Conservation (phyloP, 2,329 filamentous ascomycete genomes). For the Thelonectria olida region DNA sequence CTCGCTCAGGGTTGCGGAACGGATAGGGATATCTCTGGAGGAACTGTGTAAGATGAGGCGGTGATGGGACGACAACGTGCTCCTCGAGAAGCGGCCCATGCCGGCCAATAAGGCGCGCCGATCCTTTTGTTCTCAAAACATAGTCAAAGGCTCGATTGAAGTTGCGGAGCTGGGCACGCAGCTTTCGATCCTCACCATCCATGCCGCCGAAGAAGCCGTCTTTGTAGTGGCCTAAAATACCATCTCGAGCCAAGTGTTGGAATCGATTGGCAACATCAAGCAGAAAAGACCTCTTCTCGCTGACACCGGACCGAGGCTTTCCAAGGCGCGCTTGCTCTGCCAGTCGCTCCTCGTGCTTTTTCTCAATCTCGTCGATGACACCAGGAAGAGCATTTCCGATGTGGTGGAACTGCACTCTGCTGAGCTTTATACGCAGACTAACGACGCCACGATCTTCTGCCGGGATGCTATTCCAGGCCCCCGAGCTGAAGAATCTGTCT, state of each 20-base stretch:
- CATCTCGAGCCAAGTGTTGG: background rate
- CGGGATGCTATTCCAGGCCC: slow-evolving; percentile 36
- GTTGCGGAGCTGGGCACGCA: slow-evolving; percentile 40
- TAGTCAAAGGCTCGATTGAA: slow-evolving; percentile 38
- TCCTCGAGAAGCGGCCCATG: background rate
- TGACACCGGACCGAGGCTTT: background rate
- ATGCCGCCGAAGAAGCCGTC: background rate
- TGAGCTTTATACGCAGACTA: slow-evolving; percentile 44
- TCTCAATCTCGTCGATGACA: background rate
- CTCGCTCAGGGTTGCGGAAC: slow-evolving; percentile 26
- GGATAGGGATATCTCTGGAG: background rate
- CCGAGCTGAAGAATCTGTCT: slow-evolving; percentile 40
- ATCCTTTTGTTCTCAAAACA: slow-evolving; percentile 31
- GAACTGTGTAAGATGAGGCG: background rate
- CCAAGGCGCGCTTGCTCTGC: background rate
- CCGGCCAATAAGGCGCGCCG: background rate
- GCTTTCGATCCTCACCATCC: slow-evolving; percentile 15
- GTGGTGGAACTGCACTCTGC: slow-evolving; percentile 38
- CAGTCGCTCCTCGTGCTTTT: background rate
- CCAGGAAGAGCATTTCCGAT: slow-evolving; percentile 36
- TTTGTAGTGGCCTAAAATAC: background rate
- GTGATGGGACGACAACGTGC: too few species aligned
- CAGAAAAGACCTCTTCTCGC: background rate
- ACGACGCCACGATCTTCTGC: slow-evolving; percentile 42
- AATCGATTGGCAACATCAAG: background rate